These are phyloP conservation scores for Prunus padus DNA, from an alignment of 306 rosid genomes.

Conservation along the genomic window DNA sequence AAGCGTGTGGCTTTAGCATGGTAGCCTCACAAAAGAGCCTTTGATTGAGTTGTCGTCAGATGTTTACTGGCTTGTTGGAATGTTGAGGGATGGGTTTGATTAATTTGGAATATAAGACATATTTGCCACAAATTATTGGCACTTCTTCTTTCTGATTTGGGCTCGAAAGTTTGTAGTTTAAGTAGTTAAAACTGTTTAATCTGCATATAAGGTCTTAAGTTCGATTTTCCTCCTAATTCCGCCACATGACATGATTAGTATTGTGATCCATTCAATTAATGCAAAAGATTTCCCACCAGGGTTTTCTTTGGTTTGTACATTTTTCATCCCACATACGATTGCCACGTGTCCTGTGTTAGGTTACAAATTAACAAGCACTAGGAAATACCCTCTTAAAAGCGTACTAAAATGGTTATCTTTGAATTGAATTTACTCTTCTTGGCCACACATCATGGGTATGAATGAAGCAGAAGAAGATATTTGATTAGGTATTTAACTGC, in stretches of 20 bases:
- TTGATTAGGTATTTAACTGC: neutral
- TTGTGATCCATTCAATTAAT: neutral
- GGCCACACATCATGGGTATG: neutral
- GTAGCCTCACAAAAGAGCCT: neutral
- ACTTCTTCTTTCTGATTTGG: neutral
- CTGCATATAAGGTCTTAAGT: too few relatives aligned
- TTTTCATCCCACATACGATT: constrained; percentile 6
- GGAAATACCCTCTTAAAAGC: neutral
- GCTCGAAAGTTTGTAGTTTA: neutral
- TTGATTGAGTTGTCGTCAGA: neutral
- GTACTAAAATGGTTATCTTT: neutral
- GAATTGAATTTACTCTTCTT: neutral
- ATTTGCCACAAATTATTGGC: neutral
- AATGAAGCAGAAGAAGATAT: neutral
- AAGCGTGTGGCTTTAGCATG: neutral
- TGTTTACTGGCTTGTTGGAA: neutral
- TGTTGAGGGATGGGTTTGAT: neutral
- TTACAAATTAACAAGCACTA: neutral
- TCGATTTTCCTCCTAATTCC: too few relatives aligned
- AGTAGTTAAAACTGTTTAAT: too few relatives aligned
- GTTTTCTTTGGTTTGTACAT: neutral
- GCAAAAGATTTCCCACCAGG: neutral
- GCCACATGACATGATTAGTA: too few relatives aligned
- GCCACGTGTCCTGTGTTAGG: constrained; percentile 3
- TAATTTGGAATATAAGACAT: neutral